A percentile compares a stretch with the other conserved stretches of the same genome.
phyloP scores from a whole-genome alignment of 2,329 filamentous ascomycete genomes.

The Penicillium sp. region DNA sequence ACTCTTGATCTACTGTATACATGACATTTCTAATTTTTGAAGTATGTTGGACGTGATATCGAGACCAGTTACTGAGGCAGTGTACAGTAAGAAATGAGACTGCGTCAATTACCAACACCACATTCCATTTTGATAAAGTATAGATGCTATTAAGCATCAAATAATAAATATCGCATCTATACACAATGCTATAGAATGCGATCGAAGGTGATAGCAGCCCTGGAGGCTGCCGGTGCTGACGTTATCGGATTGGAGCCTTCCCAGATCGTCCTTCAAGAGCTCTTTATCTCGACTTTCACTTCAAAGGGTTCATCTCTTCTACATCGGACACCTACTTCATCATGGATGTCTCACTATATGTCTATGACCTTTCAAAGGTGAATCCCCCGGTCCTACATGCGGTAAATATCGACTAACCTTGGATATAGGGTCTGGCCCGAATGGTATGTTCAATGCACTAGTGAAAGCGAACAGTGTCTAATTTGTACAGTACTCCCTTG shows the following conservation, averaged over 20 bases:
- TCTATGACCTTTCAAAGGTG: slow-evolving; percentile 65
- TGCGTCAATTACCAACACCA: not conserved
- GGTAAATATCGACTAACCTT: slow-evolving; percentile 15
- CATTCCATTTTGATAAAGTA: not conserved
- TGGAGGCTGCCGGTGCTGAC: slow-evolving; percentile 16
- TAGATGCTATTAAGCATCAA: too few species aligned
- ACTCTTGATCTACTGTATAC: not conserved
- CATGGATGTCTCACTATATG: slow-evolving; percentile 69
- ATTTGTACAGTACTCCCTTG: slow-evolving; percentile 43
- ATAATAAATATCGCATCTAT: not conserved
- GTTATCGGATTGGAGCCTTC: slow-evolving; percentile 22
- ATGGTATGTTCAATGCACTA: slow-evolving; percentile 29
- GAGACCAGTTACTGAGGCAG: not conserved
- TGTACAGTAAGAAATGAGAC: not conserved
- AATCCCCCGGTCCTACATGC: slow-evolving; percentile 15
- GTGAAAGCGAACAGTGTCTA: slow-evolving; percentile 7
- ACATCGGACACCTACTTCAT: not conserved
- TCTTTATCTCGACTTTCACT: not conserved
- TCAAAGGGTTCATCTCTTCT: not conserved
- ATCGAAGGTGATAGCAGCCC: slow-evolving; percentile 15
- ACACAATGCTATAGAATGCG: slow-evolving; percentile 10
- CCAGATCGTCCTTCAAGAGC: not conserved
- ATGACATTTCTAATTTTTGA: not conserved
- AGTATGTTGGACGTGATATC: not conserved
- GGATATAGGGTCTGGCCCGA: slow-evolving; percentile 46